A percentile compares a stretch with the other conserved stretches of the same genome.
phyloP scores from a whole-genome alignment of 2,329 filamentous ascomycete genomes.

The Plenodomus lindquistii region DNA sequence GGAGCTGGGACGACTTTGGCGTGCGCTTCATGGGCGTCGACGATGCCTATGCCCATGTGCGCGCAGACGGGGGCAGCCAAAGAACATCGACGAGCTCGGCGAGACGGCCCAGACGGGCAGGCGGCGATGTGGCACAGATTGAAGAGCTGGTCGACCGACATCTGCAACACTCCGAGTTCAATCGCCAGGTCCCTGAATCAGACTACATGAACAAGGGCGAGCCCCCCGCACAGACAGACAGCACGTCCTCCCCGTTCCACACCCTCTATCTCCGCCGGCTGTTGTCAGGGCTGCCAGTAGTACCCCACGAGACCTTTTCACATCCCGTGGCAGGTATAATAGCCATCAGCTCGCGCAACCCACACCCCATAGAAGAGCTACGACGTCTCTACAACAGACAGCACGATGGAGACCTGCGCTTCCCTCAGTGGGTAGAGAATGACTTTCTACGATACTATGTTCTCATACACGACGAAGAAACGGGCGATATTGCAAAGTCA shows the following conservation, averaged over 20 bases:
- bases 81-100: constrained; percentile 29
- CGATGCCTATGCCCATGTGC: constrained; percentile 51
- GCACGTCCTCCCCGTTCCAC: constrained; percentile 73
- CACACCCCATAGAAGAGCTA: constrained; percentile 82
- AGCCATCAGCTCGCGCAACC: constrained; percentile 88
- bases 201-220: constrained; percentile 50
- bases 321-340: constrained; percentile 95
- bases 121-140: constrained; percentile 66
- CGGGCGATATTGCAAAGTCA: constrained; percentile 87
- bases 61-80: constrained; percentile 26
- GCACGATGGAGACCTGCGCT: constrained; percentile 71
- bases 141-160: constrained; percentile 82
- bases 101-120: constrained; percentile 46
- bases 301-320: constrained; percentile 88
- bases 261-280: constrained; percentile 81
- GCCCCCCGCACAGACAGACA: constrained; percentile 20
- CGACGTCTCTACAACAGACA: constrained; percentile 82
- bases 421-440: constrained; percentile 85
- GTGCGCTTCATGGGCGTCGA: constrained; percentile 80
- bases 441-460: constrained; percentile 97
- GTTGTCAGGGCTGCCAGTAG: constrained; percentile 75
- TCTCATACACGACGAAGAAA: constrained; percentile 93
- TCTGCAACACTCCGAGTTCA: constrained; percentile 71
- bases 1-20: constrained; percentile 85
- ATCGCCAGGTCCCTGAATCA: constrained; percentile 39